Evolutionary conservation across 371 early-diverging fungal species (phyloP).

Genomic region (Sporodiniella umbellata): DNA sequence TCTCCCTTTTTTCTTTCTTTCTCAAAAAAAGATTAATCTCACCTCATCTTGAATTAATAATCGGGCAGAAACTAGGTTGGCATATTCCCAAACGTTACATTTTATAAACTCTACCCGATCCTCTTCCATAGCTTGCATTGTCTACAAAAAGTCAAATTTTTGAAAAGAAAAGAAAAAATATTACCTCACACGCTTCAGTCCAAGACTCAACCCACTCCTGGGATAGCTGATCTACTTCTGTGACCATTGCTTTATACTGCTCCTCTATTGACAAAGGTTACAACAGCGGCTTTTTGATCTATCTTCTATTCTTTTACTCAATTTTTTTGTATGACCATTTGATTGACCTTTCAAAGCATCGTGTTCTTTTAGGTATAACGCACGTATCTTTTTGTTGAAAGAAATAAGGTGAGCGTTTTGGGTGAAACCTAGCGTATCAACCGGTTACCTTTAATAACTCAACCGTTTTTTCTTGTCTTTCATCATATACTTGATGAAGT

Average conservation of each 20-base stretch:
- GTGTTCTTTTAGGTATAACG: constrained; percentile 18
- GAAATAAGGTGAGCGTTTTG: too few species aligned
- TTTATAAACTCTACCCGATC: constrained; percentile 36
- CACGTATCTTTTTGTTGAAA: constrained; percentile 9
- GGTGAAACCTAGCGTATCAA: too few species aligned
- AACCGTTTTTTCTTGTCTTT: constrained; percentile 8
- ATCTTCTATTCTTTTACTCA: constrained; percentile 15
- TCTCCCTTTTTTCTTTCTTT: too few species aligned
- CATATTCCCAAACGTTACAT: constrained; percentile 43
- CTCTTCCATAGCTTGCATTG: constrained; percentile 34
- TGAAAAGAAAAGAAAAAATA: too few species aligned
- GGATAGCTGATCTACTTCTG: constrained; percentile 22
- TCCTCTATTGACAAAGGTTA: constrained; percentile 11
- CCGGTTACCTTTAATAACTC: constrained; percentile 17
- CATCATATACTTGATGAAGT: constrained; percentile 11
- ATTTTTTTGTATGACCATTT: constrained; percentile 1
- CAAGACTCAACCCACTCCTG: constrained; percentile 38
- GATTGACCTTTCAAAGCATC: constrained; percentile 14
- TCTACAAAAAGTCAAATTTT: too few species aligned
- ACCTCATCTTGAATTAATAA: constrained; percentile 42
- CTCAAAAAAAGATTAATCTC: neutral
- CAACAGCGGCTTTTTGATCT: neutral
- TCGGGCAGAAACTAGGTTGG: constrained; percentile 35
- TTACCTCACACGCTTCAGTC: constrained; percentile 39
- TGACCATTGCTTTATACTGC: constrained; percentile 19